These are phyloP conservation scores for Ceriops decandra DNA, from an alignment of 345 rosid species.

Conservation along the genomic window DNA sequence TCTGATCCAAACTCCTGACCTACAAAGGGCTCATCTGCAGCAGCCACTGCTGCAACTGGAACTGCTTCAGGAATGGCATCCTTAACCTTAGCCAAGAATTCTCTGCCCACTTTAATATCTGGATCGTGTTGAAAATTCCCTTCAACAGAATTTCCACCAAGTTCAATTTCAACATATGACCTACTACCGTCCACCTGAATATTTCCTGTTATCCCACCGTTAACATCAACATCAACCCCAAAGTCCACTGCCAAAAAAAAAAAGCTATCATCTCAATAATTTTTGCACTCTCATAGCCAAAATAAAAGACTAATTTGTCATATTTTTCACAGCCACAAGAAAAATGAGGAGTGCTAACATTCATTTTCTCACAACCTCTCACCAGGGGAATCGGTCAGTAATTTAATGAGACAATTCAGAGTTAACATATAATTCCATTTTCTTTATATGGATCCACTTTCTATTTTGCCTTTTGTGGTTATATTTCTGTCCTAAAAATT, in stretches of 20 bases:
- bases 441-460: too few relatives aligned
- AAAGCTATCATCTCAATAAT: not conserved
- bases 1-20: slow-evolving; percentile 95
- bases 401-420: too few relatives aligned
- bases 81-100: slow-evolving; percentile 23
- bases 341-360: too few relatives aligned
- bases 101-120: slow-evolving; percentile 51
- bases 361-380: too few relatives aligned
- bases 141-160: slow-evolving; percentile 43
- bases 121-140: slow-evolving; percentile 34
- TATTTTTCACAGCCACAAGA: not conserved
- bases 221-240: slow-evolving; percentile 49
- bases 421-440: too few relatives aligned
- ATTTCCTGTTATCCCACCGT: slow-evolving; percentile 42
- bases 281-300: not conserved
- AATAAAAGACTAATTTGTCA: not conserved
- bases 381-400: too few relatives aligned
- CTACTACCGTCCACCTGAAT: slow-evolving; percentile 43
- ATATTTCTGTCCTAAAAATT: too few relatives aligned
- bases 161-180: slow-evolving; percentile 43
- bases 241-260: slow-evolving; percentile 67
- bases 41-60: slow-evolving; percentile 28
- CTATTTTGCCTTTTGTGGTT: too few relatives aligned
- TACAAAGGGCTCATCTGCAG: slow-evolving; percentile 62
- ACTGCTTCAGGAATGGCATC: slow-evolving; percentile 32